phyloP scores from a whole-genome alignment of 805 yeast species.

The Pichia pseudocactophila region DNA sequence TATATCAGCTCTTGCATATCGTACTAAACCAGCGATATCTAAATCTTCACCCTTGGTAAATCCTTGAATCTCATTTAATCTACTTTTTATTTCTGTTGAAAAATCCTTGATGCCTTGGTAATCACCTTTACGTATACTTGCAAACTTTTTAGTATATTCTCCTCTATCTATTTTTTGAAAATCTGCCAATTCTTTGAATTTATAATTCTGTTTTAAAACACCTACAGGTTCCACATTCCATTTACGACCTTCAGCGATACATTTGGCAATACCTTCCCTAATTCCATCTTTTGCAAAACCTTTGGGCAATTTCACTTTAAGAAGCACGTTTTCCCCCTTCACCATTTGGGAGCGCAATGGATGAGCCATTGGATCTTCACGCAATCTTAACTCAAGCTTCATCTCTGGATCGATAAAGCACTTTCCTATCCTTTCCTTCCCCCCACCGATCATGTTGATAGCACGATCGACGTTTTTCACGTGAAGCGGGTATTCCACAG shows the following conservation, averaged over 20 bases:
- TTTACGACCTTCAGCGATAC: slow-evolving; percentile 24
- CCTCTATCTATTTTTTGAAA: slow-evolving; percentile 65
- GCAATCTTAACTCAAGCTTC: slow-evolving; percentile 23
- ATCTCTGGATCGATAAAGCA: slow-evolving; percentile 32
- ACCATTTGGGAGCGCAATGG: slow-evolving; percentile 47
- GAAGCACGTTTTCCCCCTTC: slow-evolving; percentile 46
- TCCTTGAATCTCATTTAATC: slow-evolving; percentile 9
- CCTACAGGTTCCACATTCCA: slow-evolving; percentile 52
- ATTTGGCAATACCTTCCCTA: slow-evolving; percentile 33
- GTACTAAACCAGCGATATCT: slow-evolving; percentile 79
- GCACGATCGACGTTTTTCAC: slow-evolving; percentile 60
- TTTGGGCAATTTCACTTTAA: slow-evolving; percentile 56
- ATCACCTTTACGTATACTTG: slow-evolving; percentile 35
- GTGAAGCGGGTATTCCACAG: slow-evolving; percentile 71
- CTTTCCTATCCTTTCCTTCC: slow-evolving; percentile 34
- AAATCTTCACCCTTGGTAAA: slow-evolving; percentile 28
- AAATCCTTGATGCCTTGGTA: slow-evolving; percentile 33
- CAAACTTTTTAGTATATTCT: slow-evolving; percentile 34
- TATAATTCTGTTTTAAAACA: slow-evolving; percentile 56
- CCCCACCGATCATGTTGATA: slow-evolving; percentile 67
- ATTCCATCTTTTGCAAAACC: slow-evolving; percentile 35
- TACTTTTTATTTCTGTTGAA: slow-evolving; percentile 22
- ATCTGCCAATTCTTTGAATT: slow-evolving; percentile 82
- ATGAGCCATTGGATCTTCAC: slow-evolving; percentile 38
- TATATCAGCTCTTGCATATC: slow-evolving; percentile 64